phyloP scores from a whole-genome alignment of 306 rosid species.

The Crotalaria pallida region DNA sequence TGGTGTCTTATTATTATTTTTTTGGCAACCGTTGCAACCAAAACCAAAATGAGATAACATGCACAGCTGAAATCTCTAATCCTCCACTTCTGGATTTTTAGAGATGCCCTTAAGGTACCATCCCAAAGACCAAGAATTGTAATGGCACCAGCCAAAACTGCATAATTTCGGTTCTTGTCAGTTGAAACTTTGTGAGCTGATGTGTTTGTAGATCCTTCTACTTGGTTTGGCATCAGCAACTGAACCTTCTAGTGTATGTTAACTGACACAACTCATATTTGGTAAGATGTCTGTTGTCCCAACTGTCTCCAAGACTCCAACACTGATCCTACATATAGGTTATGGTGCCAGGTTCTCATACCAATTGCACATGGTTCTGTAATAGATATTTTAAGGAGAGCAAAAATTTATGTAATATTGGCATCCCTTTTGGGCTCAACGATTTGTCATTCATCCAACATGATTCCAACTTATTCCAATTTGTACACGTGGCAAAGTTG shows the following conservation, averaged over 20 bases:
- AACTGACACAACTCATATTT: slow-evolving; percentile 15
- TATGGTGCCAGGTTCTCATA: slow-evolving; percentile 60
- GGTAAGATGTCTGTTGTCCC: neutral
- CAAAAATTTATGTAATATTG: slow-evolving; percentile 75
- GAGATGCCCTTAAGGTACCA: slow-evolving; percentile 79
- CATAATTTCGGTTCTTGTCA: slow-evolving; percentile 83
- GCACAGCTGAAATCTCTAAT: slow-evolving; percentile 40
- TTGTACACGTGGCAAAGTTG: too few relatives aligned
- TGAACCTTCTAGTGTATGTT: slow-evolving; percentile 74
- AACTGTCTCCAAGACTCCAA: slow-evolving; percentile 21
- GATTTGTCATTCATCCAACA: too few relatives aligned
- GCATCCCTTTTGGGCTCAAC: too few relatives aligned
- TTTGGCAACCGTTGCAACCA: slow-evolving; percentile 15
- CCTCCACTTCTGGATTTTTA: slow-evolving; percentile 88
- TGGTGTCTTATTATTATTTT: slow-evolving; percentile 30
- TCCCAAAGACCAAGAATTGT: slow-evolving; percentile 56
- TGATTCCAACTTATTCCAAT: too few relatives aligned
- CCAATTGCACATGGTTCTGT: slow-evolving; percentile 88
- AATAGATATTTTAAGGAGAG: slow-evolving; percentile 77
- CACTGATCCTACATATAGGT: slow-evolving; percentile 1
- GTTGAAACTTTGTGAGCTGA: slow-evolving; percentile 62
- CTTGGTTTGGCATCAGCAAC: slow-evolving; percentile 57
- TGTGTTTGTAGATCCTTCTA: slow-evolving; percentile 34
- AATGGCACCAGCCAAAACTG: slow-evolving; percentile 71
- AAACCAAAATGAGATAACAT: slow-evolving; percentile 16